Evolutionary conservation across 2,329 filamentous ascomycete species (phyloP).

Genomic region (Periconia macrospinosa): DNA sequence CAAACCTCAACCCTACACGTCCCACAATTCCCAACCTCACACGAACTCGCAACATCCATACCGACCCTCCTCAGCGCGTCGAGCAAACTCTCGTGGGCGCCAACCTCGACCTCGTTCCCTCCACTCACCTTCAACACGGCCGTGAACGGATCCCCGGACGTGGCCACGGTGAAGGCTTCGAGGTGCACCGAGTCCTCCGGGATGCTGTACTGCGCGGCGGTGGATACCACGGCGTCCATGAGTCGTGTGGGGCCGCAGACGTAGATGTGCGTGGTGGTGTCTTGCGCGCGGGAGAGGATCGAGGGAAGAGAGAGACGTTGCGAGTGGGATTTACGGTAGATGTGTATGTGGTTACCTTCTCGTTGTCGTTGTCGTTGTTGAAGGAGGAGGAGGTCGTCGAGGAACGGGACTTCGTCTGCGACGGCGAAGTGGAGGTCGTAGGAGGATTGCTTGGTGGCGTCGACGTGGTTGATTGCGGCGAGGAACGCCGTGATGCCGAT

Average conservation of each 20-base stretch:
- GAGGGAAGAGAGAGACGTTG: constrained; percentile 55
- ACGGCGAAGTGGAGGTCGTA: constrained; percentile 63
- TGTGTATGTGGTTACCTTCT: background rate
- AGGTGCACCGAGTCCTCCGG: constrained; percentile 59
- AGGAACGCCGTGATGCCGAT: constrained; percentile 70
- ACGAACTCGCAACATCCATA: constrained; percentile 48
- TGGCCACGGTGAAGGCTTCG: constrained; percentile 60
- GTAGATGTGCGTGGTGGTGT: constrained; percentile 62
- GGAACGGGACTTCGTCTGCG: constrained; percentile 58
- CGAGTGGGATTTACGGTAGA: constrained; percentile 58
- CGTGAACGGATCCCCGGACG: constrained; percentile 62
- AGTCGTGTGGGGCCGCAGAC: constrained; percentile 62
- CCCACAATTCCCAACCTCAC: constrained; percentile 50
- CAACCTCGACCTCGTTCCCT: constrained; percentile 50
- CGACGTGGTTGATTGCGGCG: constrained; percentile 46
- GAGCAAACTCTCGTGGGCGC: constrained; percentile 45
- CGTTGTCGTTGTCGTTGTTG: constrained; percentile 47
- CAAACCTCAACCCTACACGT: constrained; percentile 46
- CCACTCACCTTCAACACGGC: constrained; percentile 53
- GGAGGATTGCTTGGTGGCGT: constrained; percentile 42
- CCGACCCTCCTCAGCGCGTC: constrained; percentile 46
- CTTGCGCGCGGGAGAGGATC: constrained; percentile 51
- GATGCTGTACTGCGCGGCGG: constrained; percentile 49
- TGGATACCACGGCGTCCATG: constrained; percentile 55
- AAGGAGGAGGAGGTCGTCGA: constrained; percentile 48